Percentiles rank a stretch among this genome's conserved stretches.
Conservation (phyloP, 2,329 filamentous ascomycete species). For the Sporothrix humicola region DNA sequence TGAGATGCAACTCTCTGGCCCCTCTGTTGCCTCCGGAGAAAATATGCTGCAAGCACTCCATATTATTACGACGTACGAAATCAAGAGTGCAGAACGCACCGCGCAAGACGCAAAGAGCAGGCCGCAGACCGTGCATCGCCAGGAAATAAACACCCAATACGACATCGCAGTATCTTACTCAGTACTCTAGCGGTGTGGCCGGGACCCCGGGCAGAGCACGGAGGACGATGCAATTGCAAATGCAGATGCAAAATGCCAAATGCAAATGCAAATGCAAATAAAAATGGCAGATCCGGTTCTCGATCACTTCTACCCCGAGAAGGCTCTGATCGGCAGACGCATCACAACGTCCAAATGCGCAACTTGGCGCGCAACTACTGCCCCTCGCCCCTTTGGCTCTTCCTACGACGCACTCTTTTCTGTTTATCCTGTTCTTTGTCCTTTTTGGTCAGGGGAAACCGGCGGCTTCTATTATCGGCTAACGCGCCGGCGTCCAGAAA, state of each 20-base stretch:
- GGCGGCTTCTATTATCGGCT: neutral
- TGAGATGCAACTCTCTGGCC: neutral
- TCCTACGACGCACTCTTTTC: neutral
- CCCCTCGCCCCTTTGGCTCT: too few relatives aligned
- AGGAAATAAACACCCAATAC: neutral
- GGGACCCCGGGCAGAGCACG: neutral
- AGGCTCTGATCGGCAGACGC: slow-evolving; percentile 7
- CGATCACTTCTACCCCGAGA: neutral
- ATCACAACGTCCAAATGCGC: neutral
- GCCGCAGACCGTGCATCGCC: slow-evolving; percentile 10
- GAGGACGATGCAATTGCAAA: neutral
- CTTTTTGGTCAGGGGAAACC: neutral
- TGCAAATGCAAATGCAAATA: neutral
- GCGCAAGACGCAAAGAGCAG: neutral
- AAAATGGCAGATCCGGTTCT: slow-evolving; percentile 1
- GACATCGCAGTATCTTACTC: neutral
- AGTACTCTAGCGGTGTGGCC: neutral
- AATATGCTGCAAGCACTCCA: neutral
- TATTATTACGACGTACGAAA: slow-evolving; percentile 3
- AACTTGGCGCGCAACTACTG: neutral
- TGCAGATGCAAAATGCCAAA: neutral
- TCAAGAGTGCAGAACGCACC: neutral
- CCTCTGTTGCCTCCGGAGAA: slow-evolving; percentile 19
- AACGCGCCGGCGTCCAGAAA: neutral
- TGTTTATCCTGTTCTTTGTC: neutral